Conservation (phyloP, 257 asterid species). For the Scutellaria baicalensis region DNA sequence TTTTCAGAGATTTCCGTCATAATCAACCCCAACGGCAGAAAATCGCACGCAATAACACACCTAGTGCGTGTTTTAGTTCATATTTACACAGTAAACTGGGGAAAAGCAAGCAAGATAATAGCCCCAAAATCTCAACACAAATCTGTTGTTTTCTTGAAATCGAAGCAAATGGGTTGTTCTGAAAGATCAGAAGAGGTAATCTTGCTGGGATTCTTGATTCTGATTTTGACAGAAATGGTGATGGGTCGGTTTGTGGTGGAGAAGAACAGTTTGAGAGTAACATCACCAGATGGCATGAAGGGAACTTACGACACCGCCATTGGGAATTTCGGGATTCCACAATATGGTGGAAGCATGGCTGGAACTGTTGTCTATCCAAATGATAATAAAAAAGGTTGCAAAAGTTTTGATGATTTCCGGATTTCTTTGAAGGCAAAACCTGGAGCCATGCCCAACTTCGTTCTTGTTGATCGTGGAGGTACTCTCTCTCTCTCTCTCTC, state of each 20-base stretch:
- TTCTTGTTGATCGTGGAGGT: constrained; percentile 97
- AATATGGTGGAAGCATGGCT: constrained; percentile 90
- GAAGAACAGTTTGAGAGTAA: constrained; percentile 84
- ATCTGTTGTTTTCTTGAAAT: not conserved
- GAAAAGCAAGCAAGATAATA: not conserved
- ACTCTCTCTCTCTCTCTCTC: not conserved
- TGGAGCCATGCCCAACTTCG: constrained; percentile 82
- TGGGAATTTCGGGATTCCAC: constrained; percentile 93
- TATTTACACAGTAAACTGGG: not conserved
- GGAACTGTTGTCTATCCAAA: constrained; percentile 71
- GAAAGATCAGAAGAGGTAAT: constrained; percentile 28
- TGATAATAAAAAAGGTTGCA: constrained; percentile 73
- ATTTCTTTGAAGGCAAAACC: constrained; percentile 65
- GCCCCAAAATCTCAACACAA: not conserved
- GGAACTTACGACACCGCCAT: constrained; percentile 82
- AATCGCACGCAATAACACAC: constrained; percentile 8
- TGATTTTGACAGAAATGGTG: constrained; percentile 35
- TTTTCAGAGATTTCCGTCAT: constrained; percentile 1
- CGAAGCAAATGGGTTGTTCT: constrained; percentile 45
- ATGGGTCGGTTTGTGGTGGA: constrained; percentile 81
- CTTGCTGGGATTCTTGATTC: constrained; percentile 40
- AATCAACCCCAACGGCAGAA: constrained; percentile 10
- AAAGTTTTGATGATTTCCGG: constrained; percentile 46
- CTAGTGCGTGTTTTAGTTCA: constrained; percentile 4
- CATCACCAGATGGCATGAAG: constrained; percentile 70